Percentiles rank a stretch among this genome's conserved stretches.
Evolutionary conservation across 2,329 filamentous ascomycete genomes (phyloP).

Genomic region (Fusarium sp.): DNA sequence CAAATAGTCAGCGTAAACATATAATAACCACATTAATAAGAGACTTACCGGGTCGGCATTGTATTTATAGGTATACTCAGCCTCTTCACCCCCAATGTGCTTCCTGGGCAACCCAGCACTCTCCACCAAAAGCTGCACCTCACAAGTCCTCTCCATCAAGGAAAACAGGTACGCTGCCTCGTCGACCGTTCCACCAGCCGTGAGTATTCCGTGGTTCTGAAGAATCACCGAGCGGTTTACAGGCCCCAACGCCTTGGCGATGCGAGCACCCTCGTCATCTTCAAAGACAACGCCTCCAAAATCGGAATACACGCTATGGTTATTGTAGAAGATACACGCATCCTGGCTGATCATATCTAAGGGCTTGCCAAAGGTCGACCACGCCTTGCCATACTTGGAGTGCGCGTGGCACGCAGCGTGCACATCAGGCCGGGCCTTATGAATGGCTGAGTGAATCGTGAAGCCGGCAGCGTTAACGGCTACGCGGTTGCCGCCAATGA

Average conservation of each 20-base stretch:
- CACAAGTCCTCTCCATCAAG: constrained; percentile 53
- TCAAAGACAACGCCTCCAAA: constrained; percentile 75
- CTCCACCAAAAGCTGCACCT: constrained; percentile 54
- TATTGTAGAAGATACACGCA: constrained; percentile 69
- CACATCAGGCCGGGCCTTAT: constrained; percentile 72
- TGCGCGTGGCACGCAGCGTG: constrained; percentile 75
- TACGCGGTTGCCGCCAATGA: constrained; percentile 70
- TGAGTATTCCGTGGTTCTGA: constrained; percentile 76
- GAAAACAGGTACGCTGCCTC: constrained; percentile 75
- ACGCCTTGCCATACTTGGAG: constrained; percentile 71
- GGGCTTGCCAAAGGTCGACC: constrained; percentile 69
- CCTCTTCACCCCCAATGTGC: constrained; percentile 56
- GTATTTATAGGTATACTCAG: constrained; percentile 56
- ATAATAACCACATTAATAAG: rapidly evolving
- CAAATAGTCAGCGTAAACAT: neutral
- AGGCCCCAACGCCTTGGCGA: constrained; percentile 70
- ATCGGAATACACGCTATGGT: constrained; percentile 71
- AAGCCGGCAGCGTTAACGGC: constrained; percentile 74
- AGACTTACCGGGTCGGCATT: constrained; percentile 51
- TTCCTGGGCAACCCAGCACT: constrained; percentile 48
- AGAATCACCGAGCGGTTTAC: constrained; percentile 69
- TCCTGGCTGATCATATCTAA: constrained; percentile 76
- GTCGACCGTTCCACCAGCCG: constrained; percentile 75
- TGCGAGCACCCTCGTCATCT: constrained; percentile 70
- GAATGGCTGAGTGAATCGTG: constrained; percentile 72